Evolutionary conservation across 139 green algal genomes (phyloP), one percentile per base, ranked within the genome.

Genomic region (Tetradesmus lagerheimii): DNA sequence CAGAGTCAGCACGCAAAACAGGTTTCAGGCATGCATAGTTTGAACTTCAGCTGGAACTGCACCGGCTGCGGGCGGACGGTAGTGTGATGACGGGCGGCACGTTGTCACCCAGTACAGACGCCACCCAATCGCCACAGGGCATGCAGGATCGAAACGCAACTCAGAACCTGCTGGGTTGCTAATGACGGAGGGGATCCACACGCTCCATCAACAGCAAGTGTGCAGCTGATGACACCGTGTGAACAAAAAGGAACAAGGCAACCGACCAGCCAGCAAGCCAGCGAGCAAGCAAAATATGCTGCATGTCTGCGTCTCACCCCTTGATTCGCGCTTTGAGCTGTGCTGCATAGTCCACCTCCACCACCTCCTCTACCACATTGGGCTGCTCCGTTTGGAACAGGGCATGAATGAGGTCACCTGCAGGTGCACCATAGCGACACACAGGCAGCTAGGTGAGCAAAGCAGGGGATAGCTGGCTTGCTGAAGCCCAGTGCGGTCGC

Each of bases 341-440:
- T 11, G 34, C 35, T 25, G 31, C n/a, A 29, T 35, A 31, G 31
- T 43, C n/a, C 45, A 85, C 15, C 80, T 85, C 80, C 2, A 43
- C 81, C 20, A 66, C 31, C 39, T 62, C 38, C 25, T 78, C 82
- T 39, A 45, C 35, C 34, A 77, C 2, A 39, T 47, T 75, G 6
- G 80, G 82, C 34, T 39, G 35, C 23, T 87, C 82, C 20, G 57
- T 31, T 18, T 57, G 53, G 14, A 87, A 57, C 62, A 88, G 64
- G 9, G 83, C 62, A 8, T 88, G 62, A 3, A 88, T 88, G 35
- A 88, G n/a, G 27, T 88, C 83, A 31, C 83, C 83, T 88, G 64
- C 20, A 81, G 41, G 12, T 15, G 1, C 38, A 23, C 38, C 0
- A 47, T 0, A 78, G 6, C 35, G n/a, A 47, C 35, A 15, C 75